These are phyloP conservation scores for Raffaelea albimanens DNA, from an alignment of 2,329 filamentous ascomycete species.

Conservation along the genomic window DNA sequence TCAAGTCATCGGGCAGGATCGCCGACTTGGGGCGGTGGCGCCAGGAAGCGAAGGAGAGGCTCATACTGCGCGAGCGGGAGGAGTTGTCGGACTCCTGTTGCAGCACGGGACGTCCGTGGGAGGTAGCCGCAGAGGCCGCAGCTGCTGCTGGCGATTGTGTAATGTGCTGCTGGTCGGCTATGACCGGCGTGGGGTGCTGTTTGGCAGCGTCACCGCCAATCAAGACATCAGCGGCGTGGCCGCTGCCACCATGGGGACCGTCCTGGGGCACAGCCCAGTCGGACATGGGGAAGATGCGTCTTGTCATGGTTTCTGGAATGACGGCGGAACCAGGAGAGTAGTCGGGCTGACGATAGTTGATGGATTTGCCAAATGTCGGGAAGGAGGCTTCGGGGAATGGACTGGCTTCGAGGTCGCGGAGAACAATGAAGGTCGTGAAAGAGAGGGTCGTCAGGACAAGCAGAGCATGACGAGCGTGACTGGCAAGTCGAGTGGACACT, in stretches of 20 bases:
- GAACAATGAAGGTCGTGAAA: too few species aligned
- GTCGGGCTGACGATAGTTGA: too few species aligned
- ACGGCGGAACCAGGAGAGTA: too few species aligned
- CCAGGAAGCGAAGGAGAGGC: conserved; percentile 37
- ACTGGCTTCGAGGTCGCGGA: too few species aligned
- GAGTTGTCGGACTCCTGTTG: neutral
- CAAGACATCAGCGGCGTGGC: neutral
- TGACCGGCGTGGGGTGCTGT: neutral
- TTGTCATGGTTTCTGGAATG: too few species aligned
- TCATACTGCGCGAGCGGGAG: conserved; percentile 38
- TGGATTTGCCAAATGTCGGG: too few species aligned
- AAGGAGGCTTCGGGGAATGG: too few species aligned
- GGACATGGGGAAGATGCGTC: conserved; percentile 27
- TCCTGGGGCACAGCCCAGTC: conserved; percentile 34
- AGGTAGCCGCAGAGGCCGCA: neutral
- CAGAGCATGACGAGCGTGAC: too few species aligned
- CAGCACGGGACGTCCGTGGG: neutral
- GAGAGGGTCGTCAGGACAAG: too few species aligned
- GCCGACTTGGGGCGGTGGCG: conserved; percentile 35
- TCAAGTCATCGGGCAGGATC: conserved; percentile 24
- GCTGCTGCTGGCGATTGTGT: neutral
- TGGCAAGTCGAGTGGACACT: too few species aligned
- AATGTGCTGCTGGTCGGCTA: conserved; percentile 1
- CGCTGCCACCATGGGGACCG: neutral
- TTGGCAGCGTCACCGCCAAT: neutral